Evolutionary conservation across 441 rosid species (phyloP).

Genomic region (Macaranga tanarius): DNA sequence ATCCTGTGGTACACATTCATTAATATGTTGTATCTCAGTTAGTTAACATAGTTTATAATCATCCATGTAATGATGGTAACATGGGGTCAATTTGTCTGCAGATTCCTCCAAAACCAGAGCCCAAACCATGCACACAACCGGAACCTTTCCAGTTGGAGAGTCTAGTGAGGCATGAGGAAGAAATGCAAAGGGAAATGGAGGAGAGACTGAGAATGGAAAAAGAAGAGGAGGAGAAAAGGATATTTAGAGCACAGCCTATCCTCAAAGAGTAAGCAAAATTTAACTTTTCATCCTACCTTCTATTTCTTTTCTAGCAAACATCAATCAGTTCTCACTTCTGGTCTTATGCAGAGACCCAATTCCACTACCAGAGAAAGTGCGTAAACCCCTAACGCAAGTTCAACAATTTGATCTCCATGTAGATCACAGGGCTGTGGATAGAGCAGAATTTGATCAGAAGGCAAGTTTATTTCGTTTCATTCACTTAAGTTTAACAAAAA

Average conservation of each 20-base stretch:
- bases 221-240: conserved; percentile 73
- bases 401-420: conserved; percentile 70
- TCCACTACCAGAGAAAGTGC: conserved; percentile 80
- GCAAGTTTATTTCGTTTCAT: conserved; percentile 31
- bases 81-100: conserved; percentile 20
- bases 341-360: conserved; percentile 68
- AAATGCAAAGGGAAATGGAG: conserved; percentile 76
- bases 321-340: neutral
- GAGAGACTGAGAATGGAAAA: conserved; percentile 67
- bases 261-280: conserved; percentile 58
- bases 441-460: conserved; percentile 93
- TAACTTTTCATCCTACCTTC: neutral
- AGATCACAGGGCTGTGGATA: conserved; percentile 67
- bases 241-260: conserved; percentile 79
- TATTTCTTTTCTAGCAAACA: neutral
- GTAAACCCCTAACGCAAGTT: conserved; percentile 84
- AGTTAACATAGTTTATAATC: neutral
- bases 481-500: neutral
- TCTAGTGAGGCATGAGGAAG: conserved; percentile 85
- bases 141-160: conserved; percentile 92
- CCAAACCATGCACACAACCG: conserved; percentile 78
- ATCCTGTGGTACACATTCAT: conserved; percentile 69
- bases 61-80: neutral
- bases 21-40: neutral
- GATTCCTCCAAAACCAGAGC: conserved; percentile 86